A percentile compares a stretch with the other conserved stretches of the same genome.
phyloP scores from a whole-genome alignment of 2,329 filamentous ascomycete genomes.

The Emergomyces pasteurianus region DNA sequence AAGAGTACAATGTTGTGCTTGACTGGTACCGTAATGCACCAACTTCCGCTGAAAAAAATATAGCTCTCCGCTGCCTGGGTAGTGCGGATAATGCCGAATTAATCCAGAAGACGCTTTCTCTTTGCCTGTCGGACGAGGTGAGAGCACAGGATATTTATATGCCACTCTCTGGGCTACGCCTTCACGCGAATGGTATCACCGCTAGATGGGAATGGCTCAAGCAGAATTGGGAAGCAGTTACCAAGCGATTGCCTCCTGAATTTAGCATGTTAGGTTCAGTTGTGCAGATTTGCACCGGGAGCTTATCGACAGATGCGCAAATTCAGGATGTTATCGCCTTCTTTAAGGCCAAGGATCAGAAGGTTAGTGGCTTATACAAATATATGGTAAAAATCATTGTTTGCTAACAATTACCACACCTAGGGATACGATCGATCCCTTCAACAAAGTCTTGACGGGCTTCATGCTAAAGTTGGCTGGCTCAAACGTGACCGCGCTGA shows the following conservation, averaged over 20 bases:
- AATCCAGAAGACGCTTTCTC: conserved; percentile 65
- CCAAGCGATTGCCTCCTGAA: conserved; percentile 71
- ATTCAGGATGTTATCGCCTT: conserved; percentile 65
- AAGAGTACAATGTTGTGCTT: conserved; percentile 71
- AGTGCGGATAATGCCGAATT: conserved; percentile 65
- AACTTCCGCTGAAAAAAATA: conserved; percentile 83
- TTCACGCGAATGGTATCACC: conserved; percentile 64
- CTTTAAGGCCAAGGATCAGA: conserved; percentile 71
- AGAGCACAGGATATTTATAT: conserved; percentile 94
- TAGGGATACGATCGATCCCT: conserved; percentile 71
- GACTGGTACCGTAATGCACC: conserved; percentile 63
- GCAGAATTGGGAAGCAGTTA: conserved; percentile 75
- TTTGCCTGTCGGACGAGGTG: conserved; percentile 68
- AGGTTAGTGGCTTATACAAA: conserved; percentile 32
- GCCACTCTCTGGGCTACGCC: conserved; percentile 66
- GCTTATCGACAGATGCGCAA: conserved; percentile 68
- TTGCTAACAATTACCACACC: conserved; percentile 9
- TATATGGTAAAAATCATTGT: background rate
- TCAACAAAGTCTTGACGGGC: conserved; percentile 77
- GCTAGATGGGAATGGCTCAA: conserved; percentile 76
- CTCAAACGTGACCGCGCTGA: conserved; percentile 63
- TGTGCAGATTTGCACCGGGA: conserved; percentile 68
- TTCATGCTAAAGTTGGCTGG: conserved; percentile 77
- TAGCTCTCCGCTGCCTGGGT: conserved; percentile 71
- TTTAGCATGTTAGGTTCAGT: conserved; percentile 76